phyloP scores from a whole-genome alignment of 2,329 filamentous ascomycete species.

The Colletotrichum australisinense region DNA sequence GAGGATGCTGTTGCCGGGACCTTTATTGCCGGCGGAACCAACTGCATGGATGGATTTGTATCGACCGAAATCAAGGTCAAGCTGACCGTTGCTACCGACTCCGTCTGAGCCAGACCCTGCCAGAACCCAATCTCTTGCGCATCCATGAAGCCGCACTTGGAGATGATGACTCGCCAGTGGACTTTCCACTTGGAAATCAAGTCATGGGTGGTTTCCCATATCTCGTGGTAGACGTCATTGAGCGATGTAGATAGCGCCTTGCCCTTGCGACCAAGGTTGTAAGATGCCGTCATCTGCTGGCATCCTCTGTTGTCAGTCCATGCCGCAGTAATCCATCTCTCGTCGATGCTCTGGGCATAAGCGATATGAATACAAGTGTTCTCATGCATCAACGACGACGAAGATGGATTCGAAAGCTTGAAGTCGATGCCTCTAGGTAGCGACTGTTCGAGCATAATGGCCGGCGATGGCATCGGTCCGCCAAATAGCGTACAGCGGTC shows the following conservation, averaged over 20 bases:
- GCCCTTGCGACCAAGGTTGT: slow-evolving; percentile 74
- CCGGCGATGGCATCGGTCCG: slow-evolving; percentile 71
- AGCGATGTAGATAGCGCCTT: slow-evolving; percentile 64
- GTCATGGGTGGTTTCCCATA: slow-evolving; percentile 83
- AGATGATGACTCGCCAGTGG: slow-evolving; percentile 81
- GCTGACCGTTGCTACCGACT: slow-evolving; percentile 62
- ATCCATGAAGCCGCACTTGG: slow-evolving; percentile 77
- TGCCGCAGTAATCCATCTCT: slow-evolving; percentile 81
- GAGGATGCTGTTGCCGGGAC: slow-evolving; percentile 57
- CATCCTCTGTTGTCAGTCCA: slow-evolving; percentile 85
- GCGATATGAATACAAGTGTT: slow-evolving; percentile 85
- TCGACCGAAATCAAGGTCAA: slow-evolving; percentile 74
- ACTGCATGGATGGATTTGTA: slow-evolving; percentile 71
- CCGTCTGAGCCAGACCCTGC: slow-evolving; percentile 63
- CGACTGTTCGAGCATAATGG: slow-evolving; percentile 77
- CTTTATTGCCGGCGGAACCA: slow-evolving; percentile 67
- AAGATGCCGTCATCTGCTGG: slow-evolving; percentile 78
- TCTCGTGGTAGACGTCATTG: slow-evolving; percentile 75
- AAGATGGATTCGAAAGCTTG: slow-evolving; percentile 74
- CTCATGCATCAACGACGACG: slow-evolving; percentile 79
- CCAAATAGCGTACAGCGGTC: slow-evolving; percentile 75
- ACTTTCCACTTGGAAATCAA: slow-evolving; percentile 77
- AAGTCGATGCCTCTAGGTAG: slow-evolving; percentile 81
- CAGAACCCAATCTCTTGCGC: slow-evolving; percentile 72
- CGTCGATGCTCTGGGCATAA: slow-evolving; percentile 80